Evolutionary conservation across 2,329 filamentous ascomycete genomes (phyloP).

Genomic region (Botrytis porri): DNA sequence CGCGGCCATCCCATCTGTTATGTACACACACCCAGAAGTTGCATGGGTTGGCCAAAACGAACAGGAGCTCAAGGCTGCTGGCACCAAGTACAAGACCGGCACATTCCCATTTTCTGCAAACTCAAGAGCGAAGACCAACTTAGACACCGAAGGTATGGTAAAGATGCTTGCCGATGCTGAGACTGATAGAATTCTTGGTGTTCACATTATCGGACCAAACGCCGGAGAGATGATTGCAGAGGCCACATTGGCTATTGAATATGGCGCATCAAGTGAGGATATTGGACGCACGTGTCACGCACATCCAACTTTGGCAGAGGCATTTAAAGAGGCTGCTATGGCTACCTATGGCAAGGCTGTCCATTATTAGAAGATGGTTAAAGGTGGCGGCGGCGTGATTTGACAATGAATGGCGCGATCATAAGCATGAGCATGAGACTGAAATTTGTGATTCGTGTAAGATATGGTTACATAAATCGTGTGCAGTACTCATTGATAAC

Average conservation of each 20-base stretch:
- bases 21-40: conserved; percentile 99
- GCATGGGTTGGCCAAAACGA: conserved; percentile 98
- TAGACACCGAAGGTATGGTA: conserved; percentile 91
- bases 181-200: conserved; percentile 91
- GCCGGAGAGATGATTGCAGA: conserved; percentile 99
- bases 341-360: conserved; percentile 93
- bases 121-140: conserved; percentile 97
- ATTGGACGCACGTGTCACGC: conserved; percentile 94
- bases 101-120: conserved; percentile 98
- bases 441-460: conserved; percentile 33
- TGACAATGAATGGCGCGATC: conserved; percentile 11
- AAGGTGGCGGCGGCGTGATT: not conserved
- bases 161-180: conserved; percentile 97
- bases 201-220: conserved; percentile 94
- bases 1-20: conserved; percentile 93
- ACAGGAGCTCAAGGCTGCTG: conserved; percentile 86
- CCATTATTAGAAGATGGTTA: conserved; percentile 67
- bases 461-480: conserved; percentile 33
- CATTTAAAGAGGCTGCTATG: conserved; percentile 99
- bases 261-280: conserved; percentile 92
- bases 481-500: conserved; percentile 23
- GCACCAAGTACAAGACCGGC: conserved; percentile 88
- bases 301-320: conserved; percentile 82
- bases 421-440: conserved; percentile 17
- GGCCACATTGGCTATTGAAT: conserved; percentile 91